Percentiles rank a stretch among this genome's conserved stretches.
phyloP scores from a whole-genome alignment of 2,329 filamentous ascomycete genomes.

The Dactylellina parvicollis region DNA sequence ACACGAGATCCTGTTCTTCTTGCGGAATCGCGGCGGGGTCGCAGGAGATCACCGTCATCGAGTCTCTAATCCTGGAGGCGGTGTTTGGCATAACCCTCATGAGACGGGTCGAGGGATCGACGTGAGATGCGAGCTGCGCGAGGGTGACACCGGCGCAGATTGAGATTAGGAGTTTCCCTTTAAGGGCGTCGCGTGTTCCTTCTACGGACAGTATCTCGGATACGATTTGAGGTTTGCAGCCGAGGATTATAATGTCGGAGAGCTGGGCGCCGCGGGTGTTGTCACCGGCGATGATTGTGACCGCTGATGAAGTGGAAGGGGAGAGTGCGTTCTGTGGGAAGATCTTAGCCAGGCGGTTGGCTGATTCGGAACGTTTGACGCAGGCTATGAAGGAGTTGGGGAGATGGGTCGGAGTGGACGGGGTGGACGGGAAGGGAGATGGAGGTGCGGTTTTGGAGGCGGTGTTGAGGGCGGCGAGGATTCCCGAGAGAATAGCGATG shows the following conservation, averaged over 20 bases:
- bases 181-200: constrained; percentile 76
- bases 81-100: constrained; percentile 88
- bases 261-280: constrained; percentile 74
- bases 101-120: constrained; percentile 67
- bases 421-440: constrained; percentile 60
- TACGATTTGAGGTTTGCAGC: constrained; percentile 82
- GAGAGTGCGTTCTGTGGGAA: constrained; percentile 65
- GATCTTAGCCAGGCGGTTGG: constrained; percentile 73
- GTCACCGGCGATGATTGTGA: constrained; percentile 76
- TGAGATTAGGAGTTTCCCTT: constrained; percentile 82
- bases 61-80: constrained; percentile 76
- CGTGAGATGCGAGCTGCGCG: constrained; percentile 72
- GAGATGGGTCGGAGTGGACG: constrained; percentile 66
- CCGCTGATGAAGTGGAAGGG: constrained; percentile 61
- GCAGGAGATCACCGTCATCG: constrained; percentile 81
- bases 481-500: constrained; percentile 81
- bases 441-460: constrained; percentile 55
- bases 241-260: constrained; percentile 78
- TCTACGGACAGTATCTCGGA: constrained; percentile 73
- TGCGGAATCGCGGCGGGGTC: constrained; percentile 67
- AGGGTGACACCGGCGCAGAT: constrained; percentile 81
- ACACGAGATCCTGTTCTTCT: constrained; percentile 68
- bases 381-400: constrained; percentile 83
- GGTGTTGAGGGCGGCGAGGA: constrained; percentile 73
- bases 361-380: constrained; percentile 75